These are phyloP conservation scores for Erythrophleum ivorense DNA, from an alignment of 331 rosid genomes.

Conservation along the genomic window DNA sequence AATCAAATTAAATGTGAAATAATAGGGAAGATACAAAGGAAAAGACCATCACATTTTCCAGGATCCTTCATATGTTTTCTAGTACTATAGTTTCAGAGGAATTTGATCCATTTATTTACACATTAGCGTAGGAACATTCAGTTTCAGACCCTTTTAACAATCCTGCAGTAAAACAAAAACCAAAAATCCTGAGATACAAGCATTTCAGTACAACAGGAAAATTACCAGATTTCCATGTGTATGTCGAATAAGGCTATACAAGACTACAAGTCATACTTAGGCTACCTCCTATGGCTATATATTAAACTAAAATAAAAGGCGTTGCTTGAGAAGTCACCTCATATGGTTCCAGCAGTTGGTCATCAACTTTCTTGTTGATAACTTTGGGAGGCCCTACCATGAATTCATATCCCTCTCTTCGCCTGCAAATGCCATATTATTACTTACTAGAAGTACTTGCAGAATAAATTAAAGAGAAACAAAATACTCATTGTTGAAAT, in stretches of 20 bases:
- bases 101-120: constrained; percentile 11
- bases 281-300: neutral
- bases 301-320: constrained; percentile 16
- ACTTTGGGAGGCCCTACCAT: constrained; percentile 99
- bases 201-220: constrained; percentile 24
- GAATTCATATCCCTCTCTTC: constrained; percentile 97
- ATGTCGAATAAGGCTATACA: constrained; percentile 4
- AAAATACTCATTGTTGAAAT: neutral
- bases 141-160: constrained; percentile 9
- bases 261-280: neutral
- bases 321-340: constrained; percentile 65
- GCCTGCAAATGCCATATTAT: constrained; percentile 62
- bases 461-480: constrained; percentile 33
- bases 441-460: neutral
- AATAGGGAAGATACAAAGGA: neutral
- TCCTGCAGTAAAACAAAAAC: neutral
- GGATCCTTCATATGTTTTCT: constrained; percentile 30
- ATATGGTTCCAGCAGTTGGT: constrained; percentile 77
- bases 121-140: constrained; percentile 10
- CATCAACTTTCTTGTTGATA: constrained; percentile 83
- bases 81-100: constrained; percentile 3
- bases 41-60: constrained; percentile 23
- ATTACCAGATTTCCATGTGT: constrained; percentile 16
- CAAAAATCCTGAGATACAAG: constrained; percentile 21
- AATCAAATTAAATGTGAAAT: neutral